Base-by-base conservation (phyloP, 2,329 filamentous ascomycete species). In the Cladosporium sp. region DNA sequence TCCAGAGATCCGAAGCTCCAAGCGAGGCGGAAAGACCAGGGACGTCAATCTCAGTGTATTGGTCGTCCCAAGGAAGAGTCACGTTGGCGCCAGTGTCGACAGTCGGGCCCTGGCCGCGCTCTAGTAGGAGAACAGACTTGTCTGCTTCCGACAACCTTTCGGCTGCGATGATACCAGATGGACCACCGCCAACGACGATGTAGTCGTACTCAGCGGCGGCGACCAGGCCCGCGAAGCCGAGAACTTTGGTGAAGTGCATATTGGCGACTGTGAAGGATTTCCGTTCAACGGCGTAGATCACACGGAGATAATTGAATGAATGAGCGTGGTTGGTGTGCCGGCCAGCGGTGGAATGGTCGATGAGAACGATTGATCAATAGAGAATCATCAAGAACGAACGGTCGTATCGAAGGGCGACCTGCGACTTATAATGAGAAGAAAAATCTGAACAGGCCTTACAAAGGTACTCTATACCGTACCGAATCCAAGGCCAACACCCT, bases 1-100 rank as follows among this genome's bases (percentile, higher is more conserved):
- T 11, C 39, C 47, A 43, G 13, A 50, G 33, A 7, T 43, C 40
- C 2, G 40, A 35, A 18, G 8, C 27, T 15, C 39, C 40, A 22
- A 50, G 20, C 29, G 7, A 38, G 4, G 39, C 47, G 2, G 47
- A 38, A 51, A 87, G 77, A 47, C 83, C 82, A 0, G 84, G 84
- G 4, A 87, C 78, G 59, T 88, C 84, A 58, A 88, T 86, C 41
- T 84, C 80, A 5, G 84, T 86, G 22, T 86, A 67, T 38, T 80
- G 79, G 13, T 78, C 79, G 30, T 76, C 77, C 85, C 85, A 88
- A 1, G 67, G 64, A 0, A 82, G 79, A 49, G 75, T 77, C 67
- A 83, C 73, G 25, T 69, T 78, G 36, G 83, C 82, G 20, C 80
- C 78, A 71, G 82, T 86, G 53, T 78, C 73, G 13, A 78, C 82